Conservation (phyloP, 495 filamentous ascomycete genomes). For the Lichenothelia convexa region DNA sequence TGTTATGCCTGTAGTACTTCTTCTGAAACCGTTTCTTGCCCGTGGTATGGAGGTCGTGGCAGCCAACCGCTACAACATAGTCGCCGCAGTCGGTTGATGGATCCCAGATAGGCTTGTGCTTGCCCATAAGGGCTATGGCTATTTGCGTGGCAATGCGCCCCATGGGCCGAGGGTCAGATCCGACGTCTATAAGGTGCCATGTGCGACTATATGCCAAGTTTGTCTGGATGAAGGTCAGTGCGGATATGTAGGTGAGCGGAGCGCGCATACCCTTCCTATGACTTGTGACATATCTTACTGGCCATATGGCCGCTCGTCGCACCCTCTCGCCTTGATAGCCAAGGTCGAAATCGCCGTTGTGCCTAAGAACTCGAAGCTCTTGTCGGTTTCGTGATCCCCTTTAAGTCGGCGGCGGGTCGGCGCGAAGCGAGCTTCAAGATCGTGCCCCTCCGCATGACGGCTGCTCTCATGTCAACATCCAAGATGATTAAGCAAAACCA, state of each 20-base stretch:
- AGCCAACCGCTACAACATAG: slow-evolving; percentile 89
- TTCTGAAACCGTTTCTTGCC: slow-evolving; percentile 88
- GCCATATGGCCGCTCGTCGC: too few species aligned
- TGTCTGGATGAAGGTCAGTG: slow-evolving; percentile 36
- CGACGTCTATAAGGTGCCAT: slow-evolving; percentile 80
- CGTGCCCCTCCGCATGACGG: too few species aligned
- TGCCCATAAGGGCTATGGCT: slow-evolving; percentile 87
- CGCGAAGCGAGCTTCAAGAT: too few species aligned
- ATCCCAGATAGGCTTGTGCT: slow-evolving; percentile 97
- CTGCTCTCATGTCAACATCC: too few species aligned
- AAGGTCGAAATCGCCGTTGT: too few species aligned
- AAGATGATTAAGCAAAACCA: too few species aligned
- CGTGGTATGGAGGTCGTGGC: slow-evolving; percentile 69
- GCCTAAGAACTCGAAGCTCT: too few species aligned
- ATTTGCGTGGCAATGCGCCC: slow-evolving; percentile 85
- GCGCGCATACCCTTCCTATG: slow-evolving; percentile 38
- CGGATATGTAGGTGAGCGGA: neutral
- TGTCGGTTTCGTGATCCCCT: too few species aligned
- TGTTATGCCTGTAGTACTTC: slow-evolving; percentile 85
- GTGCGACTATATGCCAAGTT: slow-evolving; percentile 85
- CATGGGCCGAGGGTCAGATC: slow-evolving; percentile 40
- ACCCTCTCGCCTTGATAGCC: too few species aligned
- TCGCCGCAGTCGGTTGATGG: slow-evolving; percentile 91
- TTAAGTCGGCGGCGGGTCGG: too few species aligned
- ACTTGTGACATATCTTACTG: slow-evolving; percentile 41